Evolutionary conservation across 441 rosid genomes (phyloP).

Genomic region (Raphanus hybrid): DNA sequence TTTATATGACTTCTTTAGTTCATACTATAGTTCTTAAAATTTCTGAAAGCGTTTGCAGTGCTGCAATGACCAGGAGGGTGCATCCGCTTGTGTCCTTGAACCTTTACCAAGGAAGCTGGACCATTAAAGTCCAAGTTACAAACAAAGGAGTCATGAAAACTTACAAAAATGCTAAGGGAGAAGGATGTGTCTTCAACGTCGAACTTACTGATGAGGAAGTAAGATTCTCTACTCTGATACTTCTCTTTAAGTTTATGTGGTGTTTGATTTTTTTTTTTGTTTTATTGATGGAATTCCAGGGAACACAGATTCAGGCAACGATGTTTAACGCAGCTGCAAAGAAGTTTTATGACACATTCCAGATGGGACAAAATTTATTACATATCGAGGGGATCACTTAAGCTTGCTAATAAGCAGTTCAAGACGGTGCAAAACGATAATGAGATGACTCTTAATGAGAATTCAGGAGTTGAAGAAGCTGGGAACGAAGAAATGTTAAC

Average conservation of each 20-base stretch:
- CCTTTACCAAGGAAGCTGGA: slow-evolving; percentile 94
- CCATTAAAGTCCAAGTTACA: slow-evolving; percentile 82
- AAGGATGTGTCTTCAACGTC: slow-evolving; percentile 89
- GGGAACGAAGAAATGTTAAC: slow-evolving; percentile 63
- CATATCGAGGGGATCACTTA: slow-evolving; percentile 75
- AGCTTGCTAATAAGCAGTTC: slow-evolving; percentile 81
- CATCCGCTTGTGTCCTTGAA: slow-evolving; percentile 83
- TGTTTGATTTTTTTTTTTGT: background rate
- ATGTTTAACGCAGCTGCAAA: slow-evolving; percentile 91
- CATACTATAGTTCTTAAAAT: background rate
- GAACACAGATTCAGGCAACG: slow-evolving; percentile 92
- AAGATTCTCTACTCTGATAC: slow-evolving; percentile 28
- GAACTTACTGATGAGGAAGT: slow-evolving; percentile 94
- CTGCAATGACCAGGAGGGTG: slow-evolving; percentile 86
- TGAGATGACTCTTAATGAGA: slow-evolving; percentile 80
- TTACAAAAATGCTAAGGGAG: slow-evolving; percentile 83
- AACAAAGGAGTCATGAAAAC: slow-evolving; percentile 81
- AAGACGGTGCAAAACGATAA: slow-evolving; percentile 88
- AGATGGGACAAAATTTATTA: slow-evolving; percentile 78
- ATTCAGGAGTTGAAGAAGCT: slow-evolving; percentile 83
- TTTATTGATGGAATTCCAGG: slow-evolving; percentile 45
- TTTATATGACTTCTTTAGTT: too few relatives aligned
- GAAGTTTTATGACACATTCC: slow-evolving; percentile 75
- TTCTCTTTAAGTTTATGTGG: background rate
- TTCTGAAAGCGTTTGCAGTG: slow-evolving; percentile 42